Percentiles rank a stretch among this genome's conserved stretches.
Evolutionary conservation across 495 filamentous ascomycete genomes (phyloP).

Genomic region (Penicillium steckii): DNA sequence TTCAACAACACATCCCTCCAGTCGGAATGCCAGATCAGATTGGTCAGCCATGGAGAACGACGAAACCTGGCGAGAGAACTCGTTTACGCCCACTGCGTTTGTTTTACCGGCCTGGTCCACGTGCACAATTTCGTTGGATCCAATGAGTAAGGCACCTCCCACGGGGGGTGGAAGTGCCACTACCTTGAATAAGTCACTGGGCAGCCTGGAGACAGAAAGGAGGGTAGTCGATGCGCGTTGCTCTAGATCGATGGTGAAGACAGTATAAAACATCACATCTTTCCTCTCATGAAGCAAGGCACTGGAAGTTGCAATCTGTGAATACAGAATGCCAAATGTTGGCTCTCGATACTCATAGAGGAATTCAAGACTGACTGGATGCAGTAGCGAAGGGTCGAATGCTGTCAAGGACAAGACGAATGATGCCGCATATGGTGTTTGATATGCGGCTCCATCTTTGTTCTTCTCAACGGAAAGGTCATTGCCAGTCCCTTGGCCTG

Average conservation of each 20-base stretch:
- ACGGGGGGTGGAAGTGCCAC: conserved; percentile 81
- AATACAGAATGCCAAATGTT: conserved; percentile 91
- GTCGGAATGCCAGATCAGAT: conserved; percentile 70
- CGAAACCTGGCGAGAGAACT: conserved; percentile 76
- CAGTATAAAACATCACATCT: conserved; percentile 83
- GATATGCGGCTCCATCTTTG: conserved; percentile 55
- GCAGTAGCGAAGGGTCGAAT: conserved; percentile 80
- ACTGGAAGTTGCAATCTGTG: conserved; percentile 64
- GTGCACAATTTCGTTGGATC: conserved; percentile 88
- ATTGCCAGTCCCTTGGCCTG: conserved; percentile 13
- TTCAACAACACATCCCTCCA: conserved; percentile 82
- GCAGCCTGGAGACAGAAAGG: conserved; percentile 77
- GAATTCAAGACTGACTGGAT: conserved; percentile 90
- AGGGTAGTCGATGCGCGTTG: conserved; percentile 93
- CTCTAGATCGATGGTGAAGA: conserved; percentile 92
- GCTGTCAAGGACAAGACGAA: conserved; percentile 85
- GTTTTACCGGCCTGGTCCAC: conserved; percentile 94
- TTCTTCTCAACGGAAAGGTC: conserved; percentile 24
- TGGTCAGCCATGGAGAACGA: conserved; percentile 82
- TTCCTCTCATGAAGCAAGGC: conserved; percentile 74
- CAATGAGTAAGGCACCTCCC: conserved; percentile 83
- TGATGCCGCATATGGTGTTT: conserved; percentile 83
- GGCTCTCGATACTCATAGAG: conserved; percentile 96
- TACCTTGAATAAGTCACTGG: conserved; percentile 85
- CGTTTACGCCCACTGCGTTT: conserved; percentile 91